Base-by-base conservation (phyloP, 164 flowering plant genomes). In the Protea cynaroides region DNA sequence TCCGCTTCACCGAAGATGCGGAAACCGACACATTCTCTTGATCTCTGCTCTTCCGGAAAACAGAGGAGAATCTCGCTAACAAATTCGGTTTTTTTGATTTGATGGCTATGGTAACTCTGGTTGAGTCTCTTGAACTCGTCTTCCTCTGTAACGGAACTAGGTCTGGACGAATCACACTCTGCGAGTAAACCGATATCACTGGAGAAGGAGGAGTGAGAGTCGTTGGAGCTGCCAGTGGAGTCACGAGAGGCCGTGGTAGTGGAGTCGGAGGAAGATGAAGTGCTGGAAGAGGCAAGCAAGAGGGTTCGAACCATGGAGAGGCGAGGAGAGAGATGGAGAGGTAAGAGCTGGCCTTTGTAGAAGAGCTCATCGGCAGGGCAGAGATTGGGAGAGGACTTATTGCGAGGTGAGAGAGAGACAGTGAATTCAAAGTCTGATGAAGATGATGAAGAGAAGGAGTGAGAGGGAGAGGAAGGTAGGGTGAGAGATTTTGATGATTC, bases 331-430 rank as follows among this genome's bases (percentile, higher is more conserved):
- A 80, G 89, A 24, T 86, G 96, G 68, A 90, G 94, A 21, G 96
- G 98, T 8, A 90, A 80, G 69, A 92, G 85, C 67, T 89, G 85
- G 52, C 95, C 96, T 58, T 86, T 90, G 86, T 85, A 92, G 83
- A 92, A 92, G 64, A 92, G 94, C 71, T 92, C 93, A 72, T 92
- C 98, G 58, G 98, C 98, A 1, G 94, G 94, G 68, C 88, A 82
- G 38, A 83, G 80, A 19, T 68, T 65, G 40, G 82, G 29, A 36
- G 86, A 67, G 59, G 88, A n/a, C n/a, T n/a, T 71, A 55, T 85
- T 85, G 37, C 70, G 82, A 4, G 96, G 93, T 5, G 95, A 86
- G 37, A 84, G 24, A 4, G 92, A 84, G 72, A 90, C 68, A 18
- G 81, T 79, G 87, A 92, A 92, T 60, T 92, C 98, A 67, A 92